phyloP scores from a whole-genome alignment of 345 rosid genomes.

The Balakata baccata region DNA sequence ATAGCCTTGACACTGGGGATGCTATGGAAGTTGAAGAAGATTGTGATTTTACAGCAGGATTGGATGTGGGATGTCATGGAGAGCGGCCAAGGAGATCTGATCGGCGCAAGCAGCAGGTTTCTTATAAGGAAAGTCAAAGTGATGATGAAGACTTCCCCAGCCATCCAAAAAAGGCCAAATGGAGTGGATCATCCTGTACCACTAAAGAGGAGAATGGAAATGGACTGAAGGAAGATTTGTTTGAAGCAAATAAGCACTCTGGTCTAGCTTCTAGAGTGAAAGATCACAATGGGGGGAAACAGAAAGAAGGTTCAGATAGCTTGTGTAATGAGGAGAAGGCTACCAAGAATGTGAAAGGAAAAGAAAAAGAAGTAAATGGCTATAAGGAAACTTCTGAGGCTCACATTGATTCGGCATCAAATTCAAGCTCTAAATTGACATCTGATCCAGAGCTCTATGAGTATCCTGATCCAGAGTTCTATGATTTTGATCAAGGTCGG shows the following conservation, averaged over 20 bases:
- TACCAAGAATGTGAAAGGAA: slow-evolving; percentile 22
- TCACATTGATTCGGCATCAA: slow-evolving; percentile 21
- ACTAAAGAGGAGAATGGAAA: slow-evolving; percentile 24
- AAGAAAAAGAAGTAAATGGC: slow-evolving; percentile 27
- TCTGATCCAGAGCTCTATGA: slow-evolving; percentile 27
- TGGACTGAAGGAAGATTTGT: slow-evolving; percentile 21
- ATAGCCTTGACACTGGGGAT: slow-evolving; percentile 43
- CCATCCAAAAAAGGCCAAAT: slow-evolving; percentile 36
- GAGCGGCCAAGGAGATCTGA: slow-evolving; percentile 59
- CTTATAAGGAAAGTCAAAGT: slow-evolving; percentile 58
- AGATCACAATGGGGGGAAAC: slow-evolving; percentile 21
- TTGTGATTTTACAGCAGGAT: slow-evolving; percentile 37
- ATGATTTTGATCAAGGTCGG: slow-evolving; percentile 56
- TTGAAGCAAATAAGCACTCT: slow-evolving; percentile 17
- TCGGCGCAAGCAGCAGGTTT: slow-evolving; percentile 60
- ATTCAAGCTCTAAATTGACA: slow-evolving; percentile 24
- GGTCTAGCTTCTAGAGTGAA: slow-evolving; percentile 27
- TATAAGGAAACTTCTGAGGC: slow-evolving; percentile 25
- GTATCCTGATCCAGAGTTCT: slow-evolving; percentile 64
- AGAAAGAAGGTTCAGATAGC: slow-evolving; percentile 22
- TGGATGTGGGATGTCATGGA: slow-evolving; percentile 24
- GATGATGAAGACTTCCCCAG: slow-evolving; percentile 50
- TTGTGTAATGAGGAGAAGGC: slow-evolving; percentile 14
- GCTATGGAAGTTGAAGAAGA: slow-evolving; percentile 29
- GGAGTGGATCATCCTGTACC: slow-evolving; percentile 24